Evolutionary conservation across 805 yeast species (phyloP).

Genomic region (Danielia oregonensis): DNA sequence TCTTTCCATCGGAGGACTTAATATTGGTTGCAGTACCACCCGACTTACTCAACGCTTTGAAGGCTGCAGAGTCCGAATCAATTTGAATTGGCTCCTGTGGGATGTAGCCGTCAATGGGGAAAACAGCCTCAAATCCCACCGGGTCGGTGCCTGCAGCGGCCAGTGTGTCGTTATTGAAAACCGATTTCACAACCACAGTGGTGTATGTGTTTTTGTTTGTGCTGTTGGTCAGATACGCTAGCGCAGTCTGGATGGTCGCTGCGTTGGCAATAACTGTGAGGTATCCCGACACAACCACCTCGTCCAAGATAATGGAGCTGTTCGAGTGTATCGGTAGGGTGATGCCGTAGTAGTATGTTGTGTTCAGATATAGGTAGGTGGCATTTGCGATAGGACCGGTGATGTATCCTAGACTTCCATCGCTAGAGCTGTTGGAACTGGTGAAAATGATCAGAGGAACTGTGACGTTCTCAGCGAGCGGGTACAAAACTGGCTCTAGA

Average conservation of each 20-base stretch:
- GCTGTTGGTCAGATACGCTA: conserved; percentile 12
- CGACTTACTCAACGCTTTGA: conserved; percentile 22
- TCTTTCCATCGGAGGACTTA: conserved; percentile 17
- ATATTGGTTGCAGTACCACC: conserved; percentile 30
- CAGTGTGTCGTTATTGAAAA: conserved; percentile 25
- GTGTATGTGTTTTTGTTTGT: conserved; percentile 24
- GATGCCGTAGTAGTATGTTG: conserved; percentile 60
- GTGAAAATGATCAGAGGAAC: conserved; percentile 43
- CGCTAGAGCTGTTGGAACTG: conserved; percentile 13
- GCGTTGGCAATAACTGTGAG: conserved; percentile 51
- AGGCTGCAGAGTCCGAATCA: conserved; percentile 23
- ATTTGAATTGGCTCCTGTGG: conserved; percentile 19
- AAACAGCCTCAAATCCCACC: conserved; percentile 42
- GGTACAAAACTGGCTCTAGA: conserved; percentile 40
- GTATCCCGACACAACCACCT: conserved; percentile 65
- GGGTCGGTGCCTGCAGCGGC: conserved; percentile 34
- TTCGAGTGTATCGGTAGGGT: conserved; percentile 75
- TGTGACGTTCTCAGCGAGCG: conserved; percentile 44
- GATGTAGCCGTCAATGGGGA: conserved; percentile 19
- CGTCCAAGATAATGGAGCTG: conserved; percentile 56
- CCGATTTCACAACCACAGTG: conserved; percentile 32
- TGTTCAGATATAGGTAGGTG: conserved; percentile 11
- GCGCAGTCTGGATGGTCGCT: conserved; percentile 26
- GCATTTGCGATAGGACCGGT: conserved; percentile 62
- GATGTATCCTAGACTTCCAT: conserved; percentile 28